Conservation (phyloP, 345 rosid species). For the Nasturtium officinale region DNA sequence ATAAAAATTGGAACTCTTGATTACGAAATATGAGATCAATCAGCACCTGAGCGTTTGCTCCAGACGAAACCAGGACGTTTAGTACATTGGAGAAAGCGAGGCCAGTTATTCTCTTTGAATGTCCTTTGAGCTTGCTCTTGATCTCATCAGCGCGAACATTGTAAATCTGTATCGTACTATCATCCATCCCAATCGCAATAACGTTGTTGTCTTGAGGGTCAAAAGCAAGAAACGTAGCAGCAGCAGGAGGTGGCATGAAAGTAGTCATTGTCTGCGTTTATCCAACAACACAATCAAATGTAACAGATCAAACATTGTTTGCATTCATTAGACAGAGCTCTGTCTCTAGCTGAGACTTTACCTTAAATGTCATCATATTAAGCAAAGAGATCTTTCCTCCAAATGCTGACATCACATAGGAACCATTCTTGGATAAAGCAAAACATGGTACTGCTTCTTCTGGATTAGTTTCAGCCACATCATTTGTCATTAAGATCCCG, state of each 20-base stretch:
- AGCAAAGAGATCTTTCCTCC: slow-evolving; percentile 92
- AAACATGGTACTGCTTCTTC: slow-evolving; percentile 89
- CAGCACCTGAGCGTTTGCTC: slow-evolving; percentile 87
- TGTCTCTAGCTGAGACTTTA: slow-evolving; percentile 29
- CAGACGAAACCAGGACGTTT: slow-evolving; percentile 80
- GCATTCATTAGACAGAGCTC: slow-evolving; percentile 8
- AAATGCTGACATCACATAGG: slow-evolving; percentile 92
- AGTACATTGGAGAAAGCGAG: slow-evolving; percentile 78
- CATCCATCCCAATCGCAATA: slow-evolving; percentile 93
- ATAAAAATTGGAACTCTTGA: not conserved
- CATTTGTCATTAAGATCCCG: slow-evolving; percentile 86
- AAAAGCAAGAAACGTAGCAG: slow-evolving; percentile 92
- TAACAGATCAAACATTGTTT: slow-evolving; percentile 5
- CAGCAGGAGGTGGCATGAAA: slow-evolving; percentile 93
- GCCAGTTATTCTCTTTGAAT: slow-evolving; percentile 83
- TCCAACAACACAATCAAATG: slow-evolving; percentile 27
- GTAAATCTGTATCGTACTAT: slow-evolving; percentile 86
- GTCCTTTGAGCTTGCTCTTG: slow-evolving; percentile 89
- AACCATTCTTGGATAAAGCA: slow-evolving; percentile 90
- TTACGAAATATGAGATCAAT: not conserved
- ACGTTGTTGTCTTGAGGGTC: slow-evolving; percentile 92
- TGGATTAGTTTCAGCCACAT: slow-evolving; percentile 64
- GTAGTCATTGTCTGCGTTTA: slow-evolving; percentile 85
- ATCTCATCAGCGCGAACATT: slow-evolving; percentile 95
- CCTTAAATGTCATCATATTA: slow-evolving; percentile 97